Percentiles rank a stretch among this genome's conserved stretches.
These are phyloP conservation scores for Dryas drummondii DNA, from an alignment of 306 rosid species.

Conservation along the genomic window DNA sequence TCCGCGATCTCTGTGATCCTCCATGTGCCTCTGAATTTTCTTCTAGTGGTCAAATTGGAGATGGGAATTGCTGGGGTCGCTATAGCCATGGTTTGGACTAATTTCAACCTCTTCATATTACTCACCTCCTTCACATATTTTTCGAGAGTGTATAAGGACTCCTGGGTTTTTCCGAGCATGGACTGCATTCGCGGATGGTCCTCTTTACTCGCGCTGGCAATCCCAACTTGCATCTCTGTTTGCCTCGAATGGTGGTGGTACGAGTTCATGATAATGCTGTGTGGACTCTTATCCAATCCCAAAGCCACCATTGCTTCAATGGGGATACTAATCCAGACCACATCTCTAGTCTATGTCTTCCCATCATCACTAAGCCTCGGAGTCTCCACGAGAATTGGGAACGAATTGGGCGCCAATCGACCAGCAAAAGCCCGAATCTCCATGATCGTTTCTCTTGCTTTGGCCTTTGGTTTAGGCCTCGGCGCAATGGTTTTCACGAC, in stretches of 20 bases:
- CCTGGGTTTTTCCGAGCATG: slow-evolving; percentile 75
- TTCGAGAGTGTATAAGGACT: slow-evolving; percentile 71
- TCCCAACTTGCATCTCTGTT: slow-evolving; percentile 90
- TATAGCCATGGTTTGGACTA: slow-evolving; percentile 76
- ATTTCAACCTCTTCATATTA: slow-evolving; percentile 60
- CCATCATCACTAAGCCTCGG: slow-evolving; percentile 85
- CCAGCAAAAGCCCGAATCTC: slow-evolving; percentile 72
- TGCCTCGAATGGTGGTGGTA: slow-evolving; percentile 99
- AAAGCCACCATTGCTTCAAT: slow-evolving; percentile 81
- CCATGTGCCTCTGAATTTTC: slow-evolving; percentile 79
- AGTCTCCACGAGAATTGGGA: slow-evolving; percentile 80
- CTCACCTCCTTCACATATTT: slow-evolving; percentile 59
- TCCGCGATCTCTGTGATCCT: slow-evolving; percentile 75
- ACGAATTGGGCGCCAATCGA: slow-evolving; percentile 76
- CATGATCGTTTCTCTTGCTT: slow-evolving; percentile 61
- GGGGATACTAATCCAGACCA: slow-evolving; percentile 93
- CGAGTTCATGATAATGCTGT: slow-evolving; percentile 81
- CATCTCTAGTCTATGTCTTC: slow-evolving; percentile 78
- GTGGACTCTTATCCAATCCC: slow-evolving; percentile 76
- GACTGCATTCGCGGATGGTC: slow-evolving; percentile 86
- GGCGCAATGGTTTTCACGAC: slow-evolving; percentile 64
- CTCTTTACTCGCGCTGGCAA: slow-evolving; percentile 55
- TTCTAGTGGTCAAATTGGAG: slow-evolving; percentile 56
- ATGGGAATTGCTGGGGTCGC: slow-evolving; percentile 91
- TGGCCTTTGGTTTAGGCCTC: slow-evolving; percentile 61